These are phyloP conservation scores for Gossypioides kirkii DNA, from an alignment of 345 rosid species.

Conservation along the genomic window DNA sequence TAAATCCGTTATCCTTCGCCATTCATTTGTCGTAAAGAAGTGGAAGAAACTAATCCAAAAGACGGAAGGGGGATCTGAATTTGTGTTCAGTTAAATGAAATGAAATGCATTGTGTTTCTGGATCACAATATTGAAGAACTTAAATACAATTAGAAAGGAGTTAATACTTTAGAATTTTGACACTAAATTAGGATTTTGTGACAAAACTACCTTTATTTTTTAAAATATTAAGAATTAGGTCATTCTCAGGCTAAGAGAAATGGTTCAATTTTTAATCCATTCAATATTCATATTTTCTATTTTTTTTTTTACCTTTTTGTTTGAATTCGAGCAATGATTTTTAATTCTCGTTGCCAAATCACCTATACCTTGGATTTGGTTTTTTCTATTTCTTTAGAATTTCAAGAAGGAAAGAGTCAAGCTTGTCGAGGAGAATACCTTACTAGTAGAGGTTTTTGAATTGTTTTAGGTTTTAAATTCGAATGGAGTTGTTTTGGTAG, in stretches of 20 bases:
- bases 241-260: background rate
- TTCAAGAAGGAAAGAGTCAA: background rate
- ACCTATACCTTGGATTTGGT: background rate
- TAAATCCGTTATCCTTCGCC: conserved; percentile 17
- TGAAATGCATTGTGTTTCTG: background rate
- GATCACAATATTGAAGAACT: background rate
- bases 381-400: background rate
- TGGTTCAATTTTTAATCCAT: background rate
- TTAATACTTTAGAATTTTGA: background rate
- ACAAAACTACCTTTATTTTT: background rate
- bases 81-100: background rate
- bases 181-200: background rate
- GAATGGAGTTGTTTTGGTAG: conserved; percentile 80
- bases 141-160: background rate
- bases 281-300: background rate
- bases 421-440: background rate
- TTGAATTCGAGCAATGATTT: background rate
- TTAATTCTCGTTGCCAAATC: background rate
- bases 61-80: background rate
- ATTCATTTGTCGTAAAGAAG: background rate
- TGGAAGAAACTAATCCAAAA: background rate
- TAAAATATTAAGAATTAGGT: background rate
- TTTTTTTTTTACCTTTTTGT: background rate
- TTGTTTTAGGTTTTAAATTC: conserved; percentile 70
- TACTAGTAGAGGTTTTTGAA: background rate